Evolutionary conservation across 1,139 yeast species (phyloP).

Genomic region (Geotrichum citri-aurantii): DNA sequence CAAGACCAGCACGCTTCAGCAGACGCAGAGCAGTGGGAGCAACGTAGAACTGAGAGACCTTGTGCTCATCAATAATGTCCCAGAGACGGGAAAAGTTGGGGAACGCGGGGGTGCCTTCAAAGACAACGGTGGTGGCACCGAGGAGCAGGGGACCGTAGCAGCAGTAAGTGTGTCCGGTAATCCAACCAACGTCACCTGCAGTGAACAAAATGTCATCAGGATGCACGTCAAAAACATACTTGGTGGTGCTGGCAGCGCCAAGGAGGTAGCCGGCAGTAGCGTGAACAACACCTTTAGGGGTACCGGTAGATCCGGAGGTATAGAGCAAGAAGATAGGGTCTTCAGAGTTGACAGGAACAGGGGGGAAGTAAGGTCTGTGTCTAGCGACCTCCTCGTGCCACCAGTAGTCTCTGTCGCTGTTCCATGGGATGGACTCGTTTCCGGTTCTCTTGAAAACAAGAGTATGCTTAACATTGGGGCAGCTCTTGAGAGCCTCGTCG

Average conservation of each 20-base stretch:
- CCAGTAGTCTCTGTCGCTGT: constrained; percentile 62
- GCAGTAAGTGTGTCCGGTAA: constrained; percentile 79
- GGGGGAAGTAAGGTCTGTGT: constrained; percentile 58
- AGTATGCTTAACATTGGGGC: constrained; percentile 64
- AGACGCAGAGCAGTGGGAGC: constrained; percentile 87
- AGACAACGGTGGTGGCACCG: constrained; percentile 78
- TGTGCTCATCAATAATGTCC: constrained; percentile 74
- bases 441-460: constrained; percentile 72
- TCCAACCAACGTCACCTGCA: constrained; percentile 89
- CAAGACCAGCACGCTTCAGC: constrained; percentile 75
- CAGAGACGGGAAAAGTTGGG: constrained; percentile 76
- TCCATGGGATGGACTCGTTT: constrained; percentile 58
- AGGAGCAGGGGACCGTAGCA: constrained; percentile 74
- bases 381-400: constrained; percentile 73
- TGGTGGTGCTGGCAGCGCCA: constrained; percentile 64
- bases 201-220: constrained; percentile 68
- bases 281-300: constrained; percentile 67
- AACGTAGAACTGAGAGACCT: constrained; percentile 77
- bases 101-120: constrained; percentile 84
- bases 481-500: constrained; percentile 68
- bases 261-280: constrained; percentile 74
- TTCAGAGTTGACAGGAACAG: constrained; percentile 55
- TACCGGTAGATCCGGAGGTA: constrained; percentile 66
- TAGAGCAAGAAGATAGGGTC: constrained; percentile 60
- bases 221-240: constrained; percentile 72